These are phyloP conservation scores for Paramecium bursaria DNA, from an alignment of 73 alveolate genomes.

Conservation along the genomic window DNA sequence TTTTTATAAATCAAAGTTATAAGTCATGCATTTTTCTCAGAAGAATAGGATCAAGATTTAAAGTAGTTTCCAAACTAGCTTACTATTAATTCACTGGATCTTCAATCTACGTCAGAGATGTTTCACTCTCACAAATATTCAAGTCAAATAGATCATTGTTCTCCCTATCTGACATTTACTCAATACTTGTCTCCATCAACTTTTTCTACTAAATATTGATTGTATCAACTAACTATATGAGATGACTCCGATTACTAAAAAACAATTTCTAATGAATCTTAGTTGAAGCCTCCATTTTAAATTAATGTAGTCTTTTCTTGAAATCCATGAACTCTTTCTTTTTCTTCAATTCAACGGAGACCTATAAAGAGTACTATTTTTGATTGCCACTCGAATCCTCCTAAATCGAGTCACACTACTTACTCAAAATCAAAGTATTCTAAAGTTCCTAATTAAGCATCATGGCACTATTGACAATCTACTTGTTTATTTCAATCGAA, in stretches of 20 bases:
- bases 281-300: constrained; percentile 37
- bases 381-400: neutral
- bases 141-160: constrained; percentile 25
- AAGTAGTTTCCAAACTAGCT: neutral
- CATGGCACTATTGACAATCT: constrained; percentile 16
- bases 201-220: constrained; percentile 21
- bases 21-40: constrained; percentile 5
- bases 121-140: constrained; percentile 42
- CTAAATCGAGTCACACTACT: neutral
- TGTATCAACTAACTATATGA: constrained; percentile 6
- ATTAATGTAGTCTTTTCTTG: constrained; percentile 6
- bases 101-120: constrained; percentile 22
- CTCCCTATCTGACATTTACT: neutral
- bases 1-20: constrained; percentile 9
- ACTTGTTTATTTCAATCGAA: constrained; percentile 25
- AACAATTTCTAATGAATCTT: constrained; percentile 6
- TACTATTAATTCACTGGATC: neutral
- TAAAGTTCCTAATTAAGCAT: constrained; percentile 15
- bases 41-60: constrained; percentile 7
- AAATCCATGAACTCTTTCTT: constrained; percentile 21
- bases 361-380: neutral
- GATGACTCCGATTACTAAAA: neutral
- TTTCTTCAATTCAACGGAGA: constrained; percentile 7
- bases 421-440: constrained; percentile 9
- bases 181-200: constrained; percentile 19